Evolutionary conservation across 2,329 filamentous ascomycete species (phyloP).

Genomic region (Phialophora expanda): DNA sequence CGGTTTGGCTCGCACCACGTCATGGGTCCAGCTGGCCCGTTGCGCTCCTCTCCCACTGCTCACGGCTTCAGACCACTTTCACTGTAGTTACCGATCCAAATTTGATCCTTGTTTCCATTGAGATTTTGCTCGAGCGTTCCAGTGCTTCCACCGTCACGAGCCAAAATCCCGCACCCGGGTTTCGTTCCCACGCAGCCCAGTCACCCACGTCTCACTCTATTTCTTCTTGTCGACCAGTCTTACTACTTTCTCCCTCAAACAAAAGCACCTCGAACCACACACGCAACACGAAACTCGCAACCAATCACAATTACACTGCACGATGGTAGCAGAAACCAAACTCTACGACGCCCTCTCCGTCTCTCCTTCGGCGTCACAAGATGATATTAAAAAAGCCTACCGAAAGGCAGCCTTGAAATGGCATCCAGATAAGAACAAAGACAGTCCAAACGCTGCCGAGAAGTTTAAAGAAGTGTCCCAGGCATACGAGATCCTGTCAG

Average conservation of each 20-base stretch:
- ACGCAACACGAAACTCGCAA: conserved; percentile 21
- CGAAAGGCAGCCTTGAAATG: conserved; percentile 87
- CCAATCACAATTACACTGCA: conserved; percentile 42
- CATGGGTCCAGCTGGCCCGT: background rate
- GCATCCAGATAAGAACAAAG: conserved; percentile 98
- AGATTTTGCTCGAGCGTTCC: conserved; percentile 32
- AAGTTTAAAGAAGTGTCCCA: conserved; percentile 99
- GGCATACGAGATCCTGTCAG: conserved; percentile 96
- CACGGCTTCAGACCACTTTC: conserved; percentile 4
- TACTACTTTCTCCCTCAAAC: conserved; percentile 34
- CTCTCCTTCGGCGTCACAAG: conserved; percentile 79
- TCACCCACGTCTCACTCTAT: conserved; percentile 20
- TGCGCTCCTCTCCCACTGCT: background rate
- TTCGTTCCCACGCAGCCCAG: conserved; percentile 24
- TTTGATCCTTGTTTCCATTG: background rate
- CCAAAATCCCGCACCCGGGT: conserved; percentile 31
- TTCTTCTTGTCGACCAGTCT: conserved; percentile 29
- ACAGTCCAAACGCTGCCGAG: conserved; percentile 81
- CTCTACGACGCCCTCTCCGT: conserved; percentile 87
- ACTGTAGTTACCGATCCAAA: background rate
- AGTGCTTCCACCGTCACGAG: conserved; percentile 25
- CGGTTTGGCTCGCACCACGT: background rate
- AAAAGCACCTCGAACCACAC: conserved; percentile 40
- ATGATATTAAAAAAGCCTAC: conserved; percentile 97
- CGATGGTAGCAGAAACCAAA: conserved; percentile 93